Evolutionary conservation across 164 flowering plant species (phyloP).

Genomic region (Dillenia suffruticosa): DNA sequence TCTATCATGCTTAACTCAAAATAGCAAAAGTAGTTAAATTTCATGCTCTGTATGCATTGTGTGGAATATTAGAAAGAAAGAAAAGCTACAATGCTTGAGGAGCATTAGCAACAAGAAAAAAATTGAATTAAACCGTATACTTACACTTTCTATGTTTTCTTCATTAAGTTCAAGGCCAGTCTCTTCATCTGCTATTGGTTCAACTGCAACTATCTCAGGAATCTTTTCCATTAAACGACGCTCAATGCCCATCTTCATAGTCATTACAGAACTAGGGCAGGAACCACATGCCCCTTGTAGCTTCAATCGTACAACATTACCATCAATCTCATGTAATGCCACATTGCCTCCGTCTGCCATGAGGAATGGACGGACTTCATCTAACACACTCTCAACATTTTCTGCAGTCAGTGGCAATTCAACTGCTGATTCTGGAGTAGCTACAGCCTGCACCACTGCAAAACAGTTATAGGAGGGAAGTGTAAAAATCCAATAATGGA

Average conservation of each 20-base stretch:
- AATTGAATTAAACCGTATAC: neutral
- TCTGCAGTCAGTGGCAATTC: slow-evolving; percentile 88
- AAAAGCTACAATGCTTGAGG: too few relatives aligned
- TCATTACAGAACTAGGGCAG: slow-evolving; percentile 89
- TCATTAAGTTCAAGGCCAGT: slow-evolving; percentile 88
- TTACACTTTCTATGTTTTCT: slow-evolving; percentile 91
- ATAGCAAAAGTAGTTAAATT: too few relatives aligned
- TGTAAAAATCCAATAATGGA: neutral
- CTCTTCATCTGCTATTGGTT: slow-evolving; percentile 79
- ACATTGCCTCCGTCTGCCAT: slow-evolving; percentile 98
- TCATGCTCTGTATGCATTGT: too few relatives aligned
- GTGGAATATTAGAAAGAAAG: too few relatives aligned
- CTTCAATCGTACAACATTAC: slow-evolving; percentile 83
- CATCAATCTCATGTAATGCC: slow-evolving; percentile 93
- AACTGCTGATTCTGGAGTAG: slow-evolving; percentile 69
- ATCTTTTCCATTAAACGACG: slow-evolving; percentile 93
- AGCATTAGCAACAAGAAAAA: too few relatives aligned
- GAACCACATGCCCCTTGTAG: slow-evolving; percentile 99
- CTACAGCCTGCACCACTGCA: slow-evolving; percentile 78
- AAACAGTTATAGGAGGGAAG: neutral
- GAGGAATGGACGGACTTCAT: slow-evolving; percentile 91
- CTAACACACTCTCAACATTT: slow-evolving; percentile 84
- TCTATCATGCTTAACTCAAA: too few relatives aligned
- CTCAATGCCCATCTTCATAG: slow-evolving; percentile 96
- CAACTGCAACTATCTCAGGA: slow-evolving; percentile 90